Base-by-base conservation (phyloP, 2,329 filamentous ascomycete genomes). In the Alternaria sp. region DNA sequence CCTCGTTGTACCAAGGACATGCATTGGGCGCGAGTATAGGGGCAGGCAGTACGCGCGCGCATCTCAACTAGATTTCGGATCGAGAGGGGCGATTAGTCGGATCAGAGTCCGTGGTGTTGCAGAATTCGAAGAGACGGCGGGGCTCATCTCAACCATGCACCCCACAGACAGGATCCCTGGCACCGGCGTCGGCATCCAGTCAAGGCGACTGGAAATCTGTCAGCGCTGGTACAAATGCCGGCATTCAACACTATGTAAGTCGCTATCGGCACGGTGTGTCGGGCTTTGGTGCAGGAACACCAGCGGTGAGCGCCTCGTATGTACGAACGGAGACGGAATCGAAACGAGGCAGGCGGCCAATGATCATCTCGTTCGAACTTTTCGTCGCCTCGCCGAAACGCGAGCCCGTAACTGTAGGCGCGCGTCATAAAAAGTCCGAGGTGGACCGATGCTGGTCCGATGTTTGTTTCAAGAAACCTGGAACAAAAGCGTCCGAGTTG, bases 251-350 rank as follows among this genome's bases (percentile, higher is more conserved):
- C 37, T 41, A 41, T 18, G 21, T 5, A 28, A 44, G 53, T 57
- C 45, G 30, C 46, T 26, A 43, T 47, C 33, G 58, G 53, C 33
- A 50, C 55, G 14, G 33, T 43, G 21, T 37, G 53, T 46, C 58
- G 53, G 54, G 18, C 25, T 60, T 54, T 60, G 55, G 44, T 60
- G 51, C 25, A 46, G 33, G 43, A 43, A 51, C 30, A 25, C 14
- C 57, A 50, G 62, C 62, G 62, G 62, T 64, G 62, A 64, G 62
- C 58, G 62, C 62, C 62, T 64, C 49, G 46, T 57, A 37, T 61
- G 62, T 53, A 55, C 6, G 50, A n/a, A 53, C 49, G 30, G 49
- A 53, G 30, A 41, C 49, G 49, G 23, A 53, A 53, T 41, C 49
- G 20, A 41, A 53, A 53, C 49, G 49, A 61, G 51, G 30, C 30